Percentiles rank a stretch among this genome's conserved stretches.
These are phyloP conservation scores for Achaetomium macrosporum DNA, from an alignment of 2,329 filamentous ascomycete species.

Conservation along the genomic window DNA sequence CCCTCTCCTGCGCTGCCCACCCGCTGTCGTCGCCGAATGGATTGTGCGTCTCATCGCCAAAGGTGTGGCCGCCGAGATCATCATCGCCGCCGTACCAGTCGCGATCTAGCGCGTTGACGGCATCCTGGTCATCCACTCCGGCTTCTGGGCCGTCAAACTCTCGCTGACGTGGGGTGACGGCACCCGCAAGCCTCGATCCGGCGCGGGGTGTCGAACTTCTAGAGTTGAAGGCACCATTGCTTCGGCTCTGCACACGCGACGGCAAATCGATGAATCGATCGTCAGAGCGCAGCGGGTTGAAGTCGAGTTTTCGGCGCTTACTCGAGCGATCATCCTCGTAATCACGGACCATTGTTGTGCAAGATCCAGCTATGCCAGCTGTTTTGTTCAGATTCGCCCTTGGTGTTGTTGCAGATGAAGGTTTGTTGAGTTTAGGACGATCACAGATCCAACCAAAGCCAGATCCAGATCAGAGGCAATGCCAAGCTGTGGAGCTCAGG, in stretches of 20 bases:
- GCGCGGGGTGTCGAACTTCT: slow-evolving; percentile 27
- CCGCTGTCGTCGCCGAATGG: slow-evolving; percentile 76
- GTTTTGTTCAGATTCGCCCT: background rate
- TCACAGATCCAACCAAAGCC: background rate
- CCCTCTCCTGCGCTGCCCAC: slow-evolving; percentile 66
- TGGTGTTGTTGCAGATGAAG: background rate
- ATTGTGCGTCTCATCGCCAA: slow-evolving; percentile 90
- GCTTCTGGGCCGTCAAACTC: slow-evolving; percentile 60
- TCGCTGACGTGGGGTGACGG: slow-evolving; percentile 44
- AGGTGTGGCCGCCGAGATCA: slow-evolving; percentile 74
- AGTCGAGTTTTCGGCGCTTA: slow-evolving; percentile 58
- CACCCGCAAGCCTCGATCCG: slow-evolving; percentile 28
- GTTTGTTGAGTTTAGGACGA: background rate
- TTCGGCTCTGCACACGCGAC: slow-evolving; percentile 30
- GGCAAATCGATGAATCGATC: slow-evolving; percentile 53
- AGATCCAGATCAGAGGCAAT: background rate
- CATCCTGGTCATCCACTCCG: slow-evolving; percentile 59
- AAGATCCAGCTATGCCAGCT: background rate
- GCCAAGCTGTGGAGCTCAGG: background rate
- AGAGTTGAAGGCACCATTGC: slow-evolving; percentile 22
- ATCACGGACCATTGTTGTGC: slow-evolving; percentile 27
- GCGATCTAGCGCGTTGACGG: slow-evolving; percentile 65
- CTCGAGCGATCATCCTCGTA: slow-evolving; percentile 42
- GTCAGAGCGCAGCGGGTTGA: slow-evolving; percentile 45
- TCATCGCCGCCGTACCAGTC: slow-evolving; percentile 94